Percentiles rank a stretch among this genome's conserved stretches.
Conservation (phyloP, 257 asterid genomes). For the Parsonsia alboflavescens region DNA sequence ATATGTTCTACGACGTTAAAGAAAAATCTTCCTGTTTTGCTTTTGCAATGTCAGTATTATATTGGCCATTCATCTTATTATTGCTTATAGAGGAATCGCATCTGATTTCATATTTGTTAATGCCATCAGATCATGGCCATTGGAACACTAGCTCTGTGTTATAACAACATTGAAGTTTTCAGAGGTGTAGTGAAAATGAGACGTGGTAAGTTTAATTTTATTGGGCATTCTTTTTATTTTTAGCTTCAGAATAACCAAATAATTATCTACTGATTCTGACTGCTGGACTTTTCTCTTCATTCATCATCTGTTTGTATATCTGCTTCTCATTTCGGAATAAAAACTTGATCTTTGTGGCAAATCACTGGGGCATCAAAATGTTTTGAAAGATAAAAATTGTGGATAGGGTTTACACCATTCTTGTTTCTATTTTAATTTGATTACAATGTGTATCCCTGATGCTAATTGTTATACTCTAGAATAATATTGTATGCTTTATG, state of each 20-base stretch:
- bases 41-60: background rate
- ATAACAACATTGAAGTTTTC: slow-evolving; percentile 85
- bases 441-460: background rate
- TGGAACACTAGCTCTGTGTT: slow-evolving; percentile 91
- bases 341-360: background rate
- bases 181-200: slow-evolving; percentile 96
- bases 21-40: background rate
- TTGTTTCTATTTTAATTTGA: background rate
- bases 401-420: background rate
- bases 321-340: background rate
- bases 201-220: slow-evolving; percentile 62
- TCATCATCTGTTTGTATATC: background rate
- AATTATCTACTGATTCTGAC: background rate
- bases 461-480: background rate
- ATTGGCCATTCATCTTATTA: background rate
- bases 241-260: background rate
- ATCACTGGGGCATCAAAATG: background rate
- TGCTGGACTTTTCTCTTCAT: background rate
- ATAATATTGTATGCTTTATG: background rate
- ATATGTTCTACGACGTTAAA: background rate
- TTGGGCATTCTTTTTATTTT: background rate
- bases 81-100: slow-evolving; percentile 7
- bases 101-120: slow-evolving; percentile 21
- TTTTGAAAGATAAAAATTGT: background rate
- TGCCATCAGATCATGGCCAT: slow-evolving; percentile 84